Evolutionary conservation across 176 grass and related monocot genomes (phyloP).

Genomic region (Typha latifolia): DNA sequence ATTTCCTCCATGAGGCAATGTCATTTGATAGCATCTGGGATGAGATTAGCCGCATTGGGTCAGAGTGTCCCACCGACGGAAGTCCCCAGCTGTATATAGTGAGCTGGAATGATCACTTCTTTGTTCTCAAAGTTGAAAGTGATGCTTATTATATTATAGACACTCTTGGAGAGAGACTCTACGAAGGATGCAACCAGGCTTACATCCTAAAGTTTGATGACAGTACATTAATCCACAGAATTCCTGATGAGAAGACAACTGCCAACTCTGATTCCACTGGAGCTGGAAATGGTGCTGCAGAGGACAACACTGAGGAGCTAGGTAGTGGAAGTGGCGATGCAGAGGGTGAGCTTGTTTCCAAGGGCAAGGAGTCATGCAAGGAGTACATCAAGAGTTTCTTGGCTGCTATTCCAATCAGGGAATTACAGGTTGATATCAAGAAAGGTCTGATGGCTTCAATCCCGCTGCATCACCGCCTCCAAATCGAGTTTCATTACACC

Average conservation of each 20-base stretch:
- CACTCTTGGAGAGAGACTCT: conserved; percentile 86
- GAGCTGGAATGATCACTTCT: conserved; percentile 97
- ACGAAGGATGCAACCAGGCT: conserved; percentile 74
- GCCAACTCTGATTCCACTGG: conserved; percentile 16
- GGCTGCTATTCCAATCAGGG: conserved; percentile 82
- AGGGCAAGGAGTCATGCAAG: conserved; percentile 79
- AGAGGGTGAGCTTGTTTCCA: conserved; percentile 39
- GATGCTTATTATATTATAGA: conserved; percentile 77
- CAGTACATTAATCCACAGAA: conserved; percentile 53
- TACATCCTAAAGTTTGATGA: conserved; percentile 88
- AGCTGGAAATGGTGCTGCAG: conserved; percentile 8
- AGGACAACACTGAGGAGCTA: conserved; percentile 21
- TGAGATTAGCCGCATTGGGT: conserved; percentile 53
- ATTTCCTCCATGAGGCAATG: conserved; percentile 80
- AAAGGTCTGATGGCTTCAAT: conserved; percentile 66
- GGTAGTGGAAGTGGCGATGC: conserved; percentile 16
- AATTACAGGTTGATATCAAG: conserved; percentile 82
- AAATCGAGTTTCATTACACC: conserved; percentile 89
- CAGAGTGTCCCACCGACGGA: conserved; percentile 20
- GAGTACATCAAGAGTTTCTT: conserved; percentile 95
- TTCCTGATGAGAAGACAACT: conserved; percentile 34
- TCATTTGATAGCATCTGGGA: conserved; percentile 94
- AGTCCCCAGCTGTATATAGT: conserved; percentile 66
- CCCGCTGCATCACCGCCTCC: conserved; percentile 69
- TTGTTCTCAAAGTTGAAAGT: conserved; percentile 66